These are phyloP conservation scores for Aspergillus pseudoterreus DNA, from an alignment of 2,329 filamentous ascomycete genomes.

Conservation along the genomic window DNA sequence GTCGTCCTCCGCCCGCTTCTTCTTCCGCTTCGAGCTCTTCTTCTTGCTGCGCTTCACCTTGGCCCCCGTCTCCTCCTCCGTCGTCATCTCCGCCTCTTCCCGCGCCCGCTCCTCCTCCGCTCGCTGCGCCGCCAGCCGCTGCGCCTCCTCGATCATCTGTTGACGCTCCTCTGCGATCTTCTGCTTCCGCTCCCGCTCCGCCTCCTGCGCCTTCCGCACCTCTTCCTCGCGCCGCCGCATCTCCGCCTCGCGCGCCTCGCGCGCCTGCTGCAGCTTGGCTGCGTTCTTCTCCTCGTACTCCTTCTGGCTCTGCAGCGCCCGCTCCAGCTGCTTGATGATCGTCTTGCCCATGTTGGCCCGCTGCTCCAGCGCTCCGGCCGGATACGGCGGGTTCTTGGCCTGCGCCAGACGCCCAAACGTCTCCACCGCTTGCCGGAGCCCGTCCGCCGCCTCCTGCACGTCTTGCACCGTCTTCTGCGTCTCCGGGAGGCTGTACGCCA, in stretches of 20 bases:
- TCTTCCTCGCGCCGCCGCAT: constrained; percentile 73
- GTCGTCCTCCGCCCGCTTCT: constrained; percentile 48
- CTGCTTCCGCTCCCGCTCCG: constrained; percentile 69
- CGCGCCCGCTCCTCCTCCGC: constrained; percentile 66
- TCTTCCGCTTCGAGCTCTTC: constrained; percentile 52
- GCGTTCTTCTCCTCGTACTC: constrained; percentile 94
- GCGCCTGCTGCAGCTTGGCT: constrained; percentile 76
- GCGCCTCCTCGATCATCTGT: constrained; percentile 72
- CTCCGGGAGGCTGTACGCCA: constrained; percentile 71
- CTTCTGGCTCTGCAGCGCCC: constrained; percentile 76
- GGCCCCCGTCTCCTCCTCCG: constrained; percentile 77
- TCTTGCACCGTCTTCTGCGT: constrained; percentile 73
- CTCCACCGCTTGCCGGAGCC: constrained; percentile 81
- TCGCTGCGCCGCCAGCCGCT: constrained; percentile 66
- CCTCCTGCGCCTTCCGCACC: constrained; percentile 63
- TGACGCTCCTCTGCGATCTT: constrained; percentile 84
- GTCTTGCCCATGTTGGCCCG: constrained; percentile 98
- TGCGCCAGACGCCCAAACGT: constrained; percentile 58
- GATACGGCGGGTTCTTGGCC: constrained; percentile 73
- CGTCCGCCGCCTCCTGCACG: constrained; percentile 73
- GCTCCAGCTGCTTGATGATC: constrained; percentile 84
- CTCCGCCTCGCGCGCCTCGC: constrained; percentile 76
- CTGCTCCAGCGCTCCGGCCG: constrained; percentile 83
- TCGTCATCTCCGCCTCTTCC: constrained; percentile 74
- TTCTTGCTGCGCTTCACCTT: constrained; percentile 73